These are phyloP conservation scores for Colletotrichum coccodes DNA, from an alignment of 2,329 filamentous ascomycete genomes.

Conservation along the genomic window DNA sequence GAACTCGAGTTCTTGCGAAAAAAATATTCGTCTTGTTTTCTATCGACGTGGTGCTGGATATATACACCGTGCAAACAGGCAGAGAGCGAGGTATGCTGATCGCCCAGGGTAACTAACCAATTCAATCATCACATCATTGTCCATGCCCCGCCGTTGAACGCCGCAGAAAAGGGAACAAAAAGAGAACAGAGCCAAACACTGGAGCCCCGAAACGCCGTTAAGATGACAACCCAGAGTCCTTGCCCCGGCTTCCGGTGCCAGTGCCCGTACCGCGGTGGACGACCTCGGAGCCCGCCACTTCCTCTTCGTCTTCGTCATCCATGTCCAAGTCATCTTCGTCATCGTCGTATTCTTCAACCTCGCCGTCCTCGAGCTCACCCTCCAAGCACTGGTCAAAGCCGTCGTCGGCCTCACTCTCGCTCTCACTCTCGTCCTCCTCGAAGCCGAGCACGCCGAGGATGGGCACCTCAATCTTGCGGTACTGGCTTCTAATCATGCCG, in stretches of 20 bases:
- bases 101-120: conserved; percentile 16
- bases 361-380: conserved; percentile 40
- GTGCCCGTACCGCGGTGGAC: conserved; percentile 31
- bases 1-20: background rate
- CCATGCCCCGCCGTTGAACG: conserved; percentile 19
- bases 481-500: conserved; percentile 58
- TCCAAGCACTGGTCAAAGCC: conserved; percentile 39
- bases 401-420: conserved; percentile 37
- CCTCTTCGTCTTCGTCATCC: conserved; percentile 32
- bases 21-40: conserved; percentile 17
- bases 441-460: conserved; percentile 56
- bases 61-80: background rate
- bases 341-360: conserved; percentile 38
- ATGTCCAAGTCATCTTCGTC: conserved; percentile 37
- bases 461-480: conserved; percentile 56
- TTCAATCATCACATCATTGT: conserved; percentile 29
- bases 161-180: background rate
- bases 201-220: conserved; percentile 17
- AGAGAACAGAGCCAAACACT: background rate
- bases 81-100: conserved; percentile 28
- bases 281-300: conserved; percentile 26
- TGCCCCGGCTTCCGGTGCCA: conserved; percentile 30
- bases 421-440: conserved; percentile 55
- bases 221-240: conserved; percentile 31
- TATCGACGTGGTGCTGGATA: conserved; percentile 6